These are phyloP conservation scores for Amphirosellinia nigrospora DNA, from an alignment of 495 filamentous ascomycete species.

Conservation along the genomic window DNA sequence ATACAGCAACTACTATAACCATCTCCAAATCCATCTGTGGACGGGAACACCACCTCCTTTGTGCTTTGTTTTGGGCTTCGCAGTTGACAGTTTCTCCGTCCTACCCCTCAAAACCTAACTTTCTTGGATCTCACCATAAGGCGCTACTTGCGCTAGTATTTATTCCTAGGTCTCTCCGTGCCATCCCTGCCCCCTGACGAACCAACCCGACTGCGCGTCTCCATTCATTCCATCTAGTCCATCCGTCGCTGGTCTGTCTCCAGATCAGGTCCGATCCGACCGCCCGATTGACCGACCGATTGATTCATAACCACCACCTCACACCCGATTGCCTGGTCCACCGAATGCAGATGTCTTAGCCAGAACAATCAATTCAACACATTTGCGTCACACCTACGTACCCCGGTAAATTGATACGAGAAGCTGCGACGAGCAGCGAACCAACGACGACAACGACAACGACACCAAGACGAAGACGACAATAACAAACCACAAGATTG, in stretches of 20 bases:
- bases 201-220: conserved; percentile 7
- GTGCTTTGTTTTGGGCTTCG: not conserved
- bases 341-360: conserved; percentile 16
- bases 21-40: not conserved
- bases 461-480: too few relatives aligned
- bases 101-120: not conserved
- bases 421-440: not conserved
- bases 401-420: not conserved
- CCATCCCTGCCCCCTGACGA: conserved; percentile 2
- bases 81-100: not conserved
- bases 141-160: not conserved
- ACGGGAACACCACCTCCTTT: not conserved
- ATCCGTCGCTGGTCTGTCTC: not conserved
- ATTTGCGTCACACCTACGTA: not conserved
- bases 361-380: not conserved
- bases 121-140: not conserved
- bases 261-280: not conserved
- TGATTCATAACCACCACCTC: not conserved
- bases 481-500: not conserved
- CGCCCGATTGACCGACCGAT: not conserved
- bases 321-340: not conserved
- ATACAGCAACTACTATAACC: not conserved
- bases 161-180: not conserved
- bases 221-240: not conserved
- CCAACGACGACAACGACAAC: not conserved